phyloP scores from a whole-genome alignment of 2,329 filamentous ascomycete genomes.

The Cytospora piceae region DNA sequence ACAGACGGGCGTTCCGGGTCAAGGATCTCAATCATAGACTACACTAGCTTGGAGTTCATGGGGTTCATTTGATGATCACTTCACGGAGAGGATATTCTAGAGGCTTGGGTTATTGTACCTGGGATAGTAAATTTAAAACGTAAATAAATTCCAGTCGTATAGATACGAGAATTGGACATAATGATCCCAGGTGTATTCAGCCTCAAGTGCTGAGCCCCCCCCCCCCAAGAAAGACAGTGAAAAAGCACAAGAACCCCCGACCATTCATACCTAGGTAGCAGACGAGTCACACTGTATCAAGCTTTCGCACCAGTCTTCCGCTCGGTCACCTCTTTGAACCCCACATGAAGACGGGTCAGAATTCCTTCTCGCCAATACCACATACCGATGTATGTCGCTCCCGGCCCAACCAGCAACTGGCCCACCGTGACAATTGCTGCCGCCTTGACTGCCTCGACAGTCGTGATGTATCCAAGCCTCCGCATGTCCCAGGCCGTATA shows the following conservation, averaged over 20 bases:
- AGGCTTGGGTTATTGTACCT: not conserved
- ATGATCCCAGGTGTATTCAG: no score
- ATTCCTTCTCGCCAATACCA: constrained; percentile 13
- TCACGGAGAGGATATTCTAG: not conserved
- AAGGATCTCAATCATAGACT: not conserved
- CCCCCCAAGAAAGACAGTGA: no score
- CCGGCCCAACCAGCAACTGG: constrained; percentile 11
- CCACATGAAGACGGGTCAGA: no score
- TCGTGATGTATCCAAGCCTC: constrained; percentile 14
- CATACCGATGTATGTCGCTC: constrained; percentile 7
- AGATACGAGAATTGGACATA: no score
- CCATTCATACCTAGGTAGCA: no score
- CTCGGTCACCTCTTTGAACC: no score
- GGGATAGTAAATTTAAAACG: no score
- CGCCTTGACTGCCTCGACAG: not conserved
- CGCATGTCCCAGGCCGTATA: constrained; percentile 18
- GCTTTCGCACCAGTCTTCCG: no score
- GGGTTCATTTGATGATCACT: not conserved
- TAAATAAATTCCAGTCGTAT: no score
- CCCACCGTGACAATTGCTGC: not conserved
- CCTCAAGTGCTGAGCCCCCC: no score
- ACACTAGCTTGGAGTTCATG: not conserved
- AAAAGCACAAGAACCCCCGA: no score
- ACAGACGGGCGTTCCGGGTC: not conserved
- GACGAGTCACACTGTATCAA: no score